Conservation (phyloP, 257 asterid genomes). For the Cruciata laevipes region DNA sequence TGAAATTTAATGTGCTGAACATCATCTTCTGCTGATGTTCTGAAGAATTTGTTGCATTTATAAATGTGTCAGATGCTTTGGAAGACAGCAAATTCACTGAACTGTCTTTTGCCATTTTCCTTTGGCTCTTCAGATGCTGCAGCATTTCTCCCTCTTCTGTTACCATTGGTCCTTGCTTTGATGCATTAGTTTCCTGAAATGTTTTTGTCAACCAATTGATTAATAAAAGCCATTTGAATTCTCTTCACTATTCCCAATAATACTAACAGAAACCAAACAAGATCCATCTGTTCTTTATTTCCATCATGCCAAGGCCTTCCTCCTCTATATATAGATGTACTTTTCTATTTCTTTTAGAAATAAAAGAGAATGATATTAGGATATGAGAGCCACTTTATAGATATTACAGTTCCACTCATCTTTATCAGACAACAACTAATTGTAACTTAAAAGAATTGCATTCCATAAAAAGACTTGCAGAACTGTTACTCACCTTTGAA, state of each 20-base stretch:
- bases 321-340: conserved; percentile 13
- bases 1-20: conserved; percentile 7
- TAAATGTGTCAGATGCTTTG: conserved; percentile 5
- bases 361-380: neutral
- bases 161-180: conserved; percentile 40
- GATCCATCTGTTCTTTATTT: neutral
- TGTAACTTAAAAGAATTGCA: neutral
- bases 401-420: neutral
- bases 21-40: neutral
- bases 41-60: conserved; percentile 11
- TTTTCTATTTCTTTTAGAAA: conserved; percentile 10
- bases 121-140: conserved; percentile 19
- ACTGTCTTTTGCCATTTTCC: conserved; percentile 18
- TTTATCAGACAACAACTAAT: neutral
- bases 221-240: conserved; percentile 17
- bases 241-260: conserved; percentile 36
- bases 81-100: conserved; percentile 26
- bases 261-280: conserved; percentile 37
- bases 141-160: conserved; percentile 31
- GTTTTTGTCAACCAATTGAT: neutral
- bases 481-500: conserved; percentile 28
- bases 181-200: conserved; percentile 37
- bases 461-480: neutral
- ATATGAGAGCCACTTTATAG: neutral
- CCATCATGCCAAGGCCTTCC: too few species aligned